Base-by-base conservation (phyloP, 2,329 filamentous ascomycete genomes). In the Aspergillus pseudotamarii region DNA sequence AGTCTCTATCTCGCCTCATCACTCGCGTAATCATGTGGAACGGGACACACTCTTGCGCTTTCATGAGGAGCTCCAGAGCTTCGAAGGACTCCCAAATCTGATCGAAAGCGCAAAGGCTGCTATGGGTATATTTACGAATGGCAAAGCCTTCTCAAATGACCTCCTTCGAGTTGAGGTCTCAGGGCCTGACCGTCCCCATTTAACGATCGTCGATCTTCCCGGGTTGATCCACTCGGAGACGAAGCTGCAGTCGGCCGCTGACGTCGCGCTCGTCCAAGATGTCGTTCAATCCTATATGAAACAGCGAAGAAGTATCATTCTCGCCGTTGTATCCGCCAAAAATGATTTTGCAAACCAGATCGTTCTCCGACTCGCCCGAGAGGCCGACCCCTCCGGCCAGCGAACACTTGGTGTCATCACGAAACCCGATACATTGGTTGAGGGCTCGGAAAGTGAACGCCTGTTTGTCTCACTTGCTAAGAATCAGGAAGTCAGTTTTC, bases 141-240 rank as follows among this genome's bases (percentile, higher is more conserved):
- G 66, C n/a, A 73, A 69, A 61, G 68, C 64, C 1, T 78, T 78
- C 81, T 12, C 83, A 76, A 48, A 82, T 79, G 73, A 84, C 80
- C 83, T 88, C 34, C 80, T 89, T 6, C 82, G 86, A 0, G 81
- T 89, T 0, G 86, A 89, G 68, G 83, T 88, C 70, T 82, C 80
- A 12, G 86, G 87, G 0, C 86, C 86, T 0, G 82, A 86, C 12
- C 83, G 86, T 77, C 85, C 86, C 1, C 80, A 89, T 19, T 74
- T 89, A 50, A 89, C 86, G 0, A 79, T 89, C 1, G 85, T 89
- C 9, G 87, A 89, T 72, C 78, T 89, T 38, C 87, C 87, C 0
- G 86, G 87, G 2, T 76, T 89, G 1, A 83, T 88, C 32, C 80
- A 82, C 43, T 83, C 86, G 6, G 81, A 83, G 67, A 86, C 84